These are phyloP conservation scores for Bruguiera hainesii DNA, from an alignment of 441 rosid species.

Conservation along the genomic window DNA sequence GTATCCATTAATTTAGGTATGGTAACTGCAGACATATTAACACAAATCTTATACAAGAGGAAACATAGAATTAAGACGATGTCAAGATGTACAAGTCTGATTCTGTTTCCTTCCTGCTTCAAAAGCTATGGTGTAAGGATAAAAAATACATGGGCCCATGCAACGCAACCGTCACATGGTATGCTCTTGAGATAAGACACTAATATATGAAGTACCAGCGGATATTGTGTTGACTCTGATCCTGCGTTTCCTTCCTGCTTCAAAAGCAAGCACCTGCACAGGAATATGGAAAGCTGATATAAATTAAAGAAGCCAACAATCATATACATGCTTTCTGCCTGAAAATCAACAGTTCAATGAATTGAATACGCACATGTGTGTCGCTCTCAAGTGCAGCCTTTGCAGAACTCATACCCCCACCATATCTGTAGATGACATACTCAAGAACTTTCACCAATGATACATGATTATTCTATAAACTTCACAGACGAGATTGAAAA, in stretches of 20 bases:
- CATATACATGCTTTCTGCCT: background rate
- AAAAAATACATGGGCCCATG: no score
- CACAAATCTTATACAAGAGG: no score
- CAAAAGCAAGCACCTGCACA: constrained; percentile 81
- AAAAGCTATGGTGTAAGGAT: no score
- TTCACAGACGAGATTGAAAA: constrained; percentile 1
- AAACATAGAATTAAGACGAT: no score
- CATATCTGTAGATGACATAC: constrained; percentile 50
- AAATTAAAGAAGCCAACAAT: background rate
- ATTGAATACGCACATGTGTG: constrained; percentile 48
- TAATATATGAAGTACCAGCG: constrained; percentile 41
- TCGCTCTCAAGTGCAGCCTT: constrained; percentile 98
- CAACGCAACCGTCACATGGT: background rate
- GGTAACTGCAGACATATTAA: background rate
- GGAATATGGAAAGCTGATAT: constrained; percentile 5
- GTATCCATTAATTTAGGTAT: background rate
- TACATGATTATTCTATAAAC: constrained; percentile 4
- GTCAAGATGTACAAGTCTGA: no score
- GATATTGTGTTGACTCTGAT: constrained; percentile 93
- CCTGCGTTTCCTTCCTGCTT: constrained; percentile 92
- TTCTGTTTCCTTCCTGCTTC: no score
- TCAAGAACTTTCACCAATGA: constrained; percentile 14
- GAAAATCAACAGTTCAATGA: constrained; percentile 8
- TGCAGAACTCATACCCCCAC: constrained; percentile 99
- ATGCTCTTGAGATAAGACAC: background rate